Percentiles rank a stretch among this genome's conserved stretches.
phyloP scores from a whole-genome alignment of 768 basidiomycete species.

The Tulasnella sp. region DNA sequence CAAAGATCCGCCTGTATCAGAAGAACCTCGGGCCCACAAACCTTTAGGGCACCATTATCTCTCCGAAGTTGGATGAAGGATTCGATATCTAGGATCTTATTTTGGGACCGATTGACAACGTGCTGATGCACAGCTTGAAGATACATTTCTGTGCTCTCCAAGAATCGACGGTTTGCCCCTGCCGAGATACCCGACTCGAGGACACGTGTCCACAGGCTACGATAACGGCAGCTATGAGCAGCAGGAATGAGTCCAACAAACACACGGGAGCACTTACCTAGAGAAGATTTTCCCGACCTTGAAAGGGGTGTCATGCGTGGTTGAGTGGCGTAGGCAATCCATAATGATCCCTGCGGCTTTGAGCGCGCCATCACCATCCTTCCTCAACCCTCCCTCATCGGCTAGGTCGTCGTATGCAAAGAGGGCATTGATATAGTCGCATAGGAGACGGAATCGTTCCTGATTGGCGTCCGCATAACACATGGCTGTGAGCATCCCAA shows the following conservation, averaged over 20 bases:
- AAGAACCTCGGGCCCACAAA: background rate
- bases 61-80: conserved; percentile 24
- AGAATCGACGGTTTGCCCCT: conserved; percentile 19
- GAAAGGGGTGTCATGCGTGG: background rate
- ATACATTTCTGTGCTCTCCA: conserved; percentile 22
- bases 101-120: conserved; percentile 22
- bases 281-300: conserved; percentile 7
- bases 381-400: conserved; percentile 14
- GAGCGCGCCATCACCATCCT: conserved; percentile 11
- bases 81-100: conserved; percentile 20
- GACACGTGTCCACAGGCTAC: conserved; percentile 17
- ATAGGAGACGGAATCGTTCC: conserved; percentile 10
- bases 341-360: conserved; percentile 10
- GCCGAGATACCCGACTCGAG: background rate
- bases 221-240: background rate
- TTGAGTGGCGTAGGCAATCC: background rate
- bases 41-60: conserved; percentile 22
- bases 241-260: background rate
- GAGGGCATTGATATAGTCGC: conserved; percentile 17
- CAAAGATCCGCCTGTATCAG: background rate
- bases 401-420: conserved; percentile 18
- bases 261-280: background rate
- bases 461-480: conserved; percentile 15
- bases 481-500: conserved; percentile 14
- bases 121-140: conserved; percentile 22